Base-by-base conservation (phyloP, 345 rosid species). In the Camelina laxa region DNA sequence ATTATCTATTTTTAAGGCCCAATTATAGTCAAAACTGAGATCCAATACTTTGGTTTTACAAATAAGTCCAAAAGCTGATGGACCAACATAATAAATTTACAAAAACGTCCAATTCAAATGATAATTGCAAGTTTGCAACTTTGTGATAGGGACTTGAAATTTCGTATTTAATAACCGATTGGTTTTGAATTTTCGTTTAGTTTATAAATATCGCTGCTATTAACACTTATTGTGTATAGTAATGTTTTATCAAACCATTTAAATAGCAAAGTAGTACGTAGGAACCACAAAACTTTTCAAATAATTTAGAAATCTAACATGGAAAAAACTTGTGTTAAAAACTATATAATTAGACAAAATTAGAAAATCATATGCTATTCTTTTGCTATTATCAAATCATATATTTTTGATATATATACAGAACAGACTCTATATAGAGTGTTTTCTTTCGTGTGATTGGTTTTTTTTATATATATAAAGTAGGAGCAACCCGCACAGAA, bases 51-150 rank as follows among this genome's bases (percentile, higher is more conserved):
- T n/a, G 38, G 14, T 21, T 0, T 0, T 0, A 41, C 47, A 27
- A 27, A 27, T 4, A 27, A 27, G 30, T 27, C 30, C 30, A 4
- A 24, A 27, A 30, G 30, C 15, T 16, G 35, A 24, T 14, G 60
- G 20, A 30, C 39, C 39, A 11, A 36, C 27, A 17, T 59, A 19
- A 19, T 6, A 6, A 36, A 39, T 13, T 60, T 41, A 41, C 11
- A 21, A 62, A 62, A 41, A 33, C 51, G 67, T 60, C 11, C 17
- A 13, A 38, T 10, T 60, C 65, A 61, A 41, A 61, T 24, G 27
- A 24, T 61, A 14, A 60, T 38, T 39, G 4, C 65, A 19, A 60
- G 17, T 20, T 60, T 31, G 31, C 65, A 19, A 60, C 31, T 20
- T 60, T 31, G 31, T 19, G 10, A 19, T 10, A 38, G 16, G 30